phyloP scores from a whole-genome alignment of 352 stramenopile species.

The Aphanomyces euteiches region DNA sequence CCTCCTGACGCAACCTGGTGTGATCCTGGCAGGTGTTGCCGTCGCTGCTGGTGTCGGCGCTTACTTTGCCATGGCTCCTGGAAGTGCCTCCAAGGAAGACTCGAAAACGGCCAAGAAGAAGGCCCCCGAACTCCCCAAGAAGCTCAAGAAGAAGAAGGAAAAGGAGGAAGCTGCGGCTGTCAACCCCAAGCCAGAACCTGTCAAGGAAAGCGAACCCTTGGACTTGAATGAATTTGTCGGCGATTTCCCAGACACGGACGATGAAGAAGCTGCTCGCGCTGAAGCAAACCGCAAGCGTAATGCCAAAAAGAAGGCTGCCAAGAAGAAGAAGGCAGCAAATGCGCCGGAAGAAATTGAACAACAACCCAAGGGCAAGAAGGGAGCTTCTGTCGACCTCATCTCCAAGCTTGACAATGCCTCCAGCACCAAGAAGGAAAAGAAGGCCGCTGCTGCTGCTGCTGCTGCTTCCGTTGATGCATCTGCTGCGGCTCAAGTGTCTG shows the following conservation, averaged over 20 bases:
- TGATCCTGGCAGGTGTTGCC: slow-evolving; percentile 20
- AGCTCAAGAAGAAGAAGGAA: slow-evolving; percentile 29
- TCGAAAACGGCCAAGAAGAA: slow-evolving; percentile 22
- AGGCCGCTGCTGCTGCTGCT: slow-evolving; percentile 32
- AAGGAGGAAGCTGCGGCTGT: slow-evolving; percentile 10
- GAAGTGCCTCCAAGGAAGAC: neutral
- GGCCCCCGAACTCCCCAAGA: slow-evolving; percentile 24
- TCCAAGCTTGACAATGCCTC: slow-evolving; percentile 8
- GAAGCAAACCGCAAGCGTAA: slow-evolving; percentile 83
- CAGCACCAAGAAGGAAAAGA: slow-evolving; percentile 41
- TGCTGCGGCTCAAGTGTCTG: neutral
- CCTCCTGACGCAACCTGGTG: slow-evolving; percentile 18
- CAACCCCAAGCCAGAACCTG: neutral
- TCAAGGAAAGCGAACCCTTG: slow-evolving; percentile 1
- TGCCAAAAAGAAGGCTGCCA: slow-evolving; percentile 71
- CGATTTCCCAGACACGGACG: slow-evolving; percentile 75
- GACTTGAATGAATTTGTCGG: slow-evolving; percentile 24
- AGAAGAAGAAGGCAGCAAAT: slow-evolving; percentile 40
- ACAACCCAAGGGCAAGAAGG: slow-evolving; percentile 40
- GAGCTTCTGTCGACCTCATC: slow-evolving; percentile 17
- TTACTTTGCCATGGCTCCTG: slow-evolving; percentile 24
- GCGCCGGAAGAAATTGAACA: slow-evolving; percentile 43
- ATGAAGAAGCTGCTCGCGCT: slow-evolving; percentile 66
- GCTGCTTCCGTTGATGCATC: neutral
- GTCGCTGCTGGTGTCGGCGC: slow-evolving; percentile 15